Percentiles rank a stretch among this genome's conserved stretches.
Evolutionary conservation across 2,329 filamentous ascomycete species (phyloP).

Genomic region (Ophiobolus disseminans): DNA sequence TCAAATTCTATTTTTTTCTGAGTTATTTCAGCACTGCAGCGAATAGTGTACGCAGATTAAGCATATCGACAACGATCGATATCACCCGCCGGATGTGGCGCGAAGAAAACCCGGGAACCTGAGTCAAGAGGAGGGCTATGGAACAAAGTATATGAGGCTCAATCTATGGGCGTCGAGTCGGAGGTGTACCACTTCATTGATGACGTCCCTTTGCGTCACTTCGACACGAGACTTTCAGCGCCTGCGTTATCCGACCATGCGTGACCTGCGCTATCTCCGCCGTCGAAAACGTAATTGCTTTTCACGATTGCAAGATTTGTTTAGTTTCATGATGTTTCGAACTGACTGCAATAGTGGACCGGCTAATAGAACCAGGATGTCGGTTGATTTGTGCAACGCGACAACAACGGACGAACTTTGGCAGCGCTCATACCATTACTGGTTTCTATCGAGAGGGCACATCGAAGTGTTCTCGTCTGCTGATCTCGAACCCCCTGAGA

Average conservation of each 20-base stretch:
- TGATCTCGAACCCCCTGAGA: not conserved
- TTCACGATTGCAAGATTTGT: not conserved
- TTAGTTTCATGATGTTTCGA: slow-evolving; percentile 15
- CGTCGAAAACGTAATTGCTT: not conserved
- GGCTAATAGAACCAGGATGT: slow-evolving; percentile 16
- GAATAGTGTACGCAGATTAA: not conserved
- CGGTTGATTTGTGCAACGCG: slow-evolving; percentile 8
- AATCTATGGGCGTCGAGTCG: slow-evolving; percentile 14
- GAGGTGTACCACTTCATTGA: slow-evolving; percentile 1
- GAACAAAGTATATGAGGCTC: slow-evolving; percentile 1
- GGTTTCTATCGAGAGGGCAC: too few species aligned
- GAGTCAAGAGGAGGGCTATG: not conserved
- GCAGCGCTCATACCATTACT: not conserved
- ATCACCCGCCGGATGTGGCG: slow-evolving; percentile 11
- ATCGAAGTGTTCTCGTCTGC: not conserved
- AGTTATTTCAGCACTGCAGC: not conserved
- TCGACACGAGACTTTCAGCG: slow-evolving; percentile 3
- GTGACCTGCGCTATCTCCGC: not conserved
- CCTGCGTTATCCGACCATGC: not conserved
- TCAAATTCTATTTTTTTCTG: slow-evolving; percentile 3
- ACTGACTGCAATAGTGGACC: slow-evolving; percentile 4
- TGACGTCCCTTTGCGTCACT: slow-evolving; percentile 12
- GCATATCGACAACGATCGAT: slow-evolving; percentile 2
- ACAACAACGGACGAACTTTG: too few species aligned
- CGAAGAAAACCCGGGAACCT: slow-evolving; percentile 5